Evolutionary conservation across 169 alveolate genomes (phyloP), one percentile per base, ranked within the genome.

Genomic region (Sarcocystis neurona): DNA sequence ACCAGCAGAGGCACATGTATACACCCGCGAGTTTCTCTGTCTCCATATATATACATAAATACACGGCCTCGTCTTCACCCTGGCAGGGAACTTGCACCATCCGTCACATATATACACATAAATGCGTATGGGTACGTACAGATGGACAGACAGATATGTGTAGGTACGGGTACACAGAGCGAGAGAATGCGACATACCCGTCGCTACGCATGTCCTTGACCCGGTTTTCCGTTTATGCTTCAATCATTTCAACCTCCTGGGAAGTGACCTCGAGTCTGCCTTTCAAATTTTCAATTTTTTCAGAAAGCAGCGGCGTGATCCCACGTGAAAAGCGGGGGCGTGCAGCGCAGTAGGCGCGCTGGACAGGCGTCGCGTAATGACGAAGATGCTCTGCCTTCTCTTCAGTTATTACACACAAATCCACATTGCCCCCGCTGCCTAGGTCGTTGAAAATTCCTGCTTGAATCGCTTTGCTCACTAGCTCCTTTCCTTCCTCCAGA

Each of bases 401-500:
- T 56, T 88, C 75, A 18, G 89, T 91, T 39, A 91, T 78, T 30
- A 91, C 82, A 53, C 92, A 91, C 50, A 88, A 47, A 58, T 91
- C 91, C 41, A 89, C 72, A 41, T 78, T 63, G 72, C 90, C 85
- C n/a, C 94, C 94, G 34, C 92, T 86, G 27, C 92, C 92, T 72
- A 91, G 88, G 68, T 91, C 94, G 70, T 91, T 91, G 85, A 82
- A 48, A 66, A 91, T 84, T 32, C 94, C 94, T 39, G 85, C 72
- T 18, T 23, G 30, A 80, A 90, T 89, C 74, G 94, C 95, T 58
- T 43, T 79, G 89, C 79, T 84, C 74, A 86, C 94, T 80, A 92
- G 88, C 79, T 37, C 46, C 86, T 79, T 87, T 78, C 89, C 94
- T 41, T 90, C 93, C 86, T 90, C 95, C 47, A 82, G 77, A 50